A percentile compares a stretch with the other conserved stretches of the same genome.
These are phyloP conservation scores for Tetraselmis chui DNA, from an alignment of 139 green algal species.

Conservation along the genomic window DNA sequence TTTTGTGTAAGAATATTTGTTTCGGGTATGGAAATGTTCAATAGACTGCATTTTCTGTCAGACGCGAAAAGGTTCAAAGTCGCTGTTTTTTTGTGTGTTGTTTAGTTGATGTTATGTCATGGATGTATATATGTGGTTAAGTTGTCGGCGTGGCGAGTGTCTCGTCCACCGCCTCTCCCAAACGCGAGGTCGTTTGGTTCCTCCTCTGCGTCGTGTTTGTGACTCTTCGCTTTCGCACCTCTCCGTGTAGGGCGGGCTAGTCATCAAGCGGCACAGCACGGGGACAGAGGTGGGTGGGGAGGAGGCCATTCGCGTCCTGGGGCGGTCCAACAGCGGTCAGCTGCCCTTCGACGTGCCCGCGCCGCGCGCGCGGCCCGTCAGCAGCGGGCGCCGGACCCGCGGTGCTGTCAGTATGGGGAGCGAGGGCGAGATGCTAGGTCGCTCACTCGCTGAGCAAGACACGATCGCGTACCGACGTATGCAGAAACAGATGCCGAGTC, in stretches of 20 bases:
- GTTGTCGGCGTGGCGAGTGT: no score
- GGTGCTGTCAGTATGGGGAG: not conserved
- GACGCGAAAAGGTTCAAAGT: no score
- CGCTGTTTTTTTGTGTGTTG: no score
- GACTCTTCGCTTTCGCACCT: no score
- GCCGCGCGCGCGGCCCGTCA: not conserved
- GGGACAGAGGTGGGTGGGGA: not conserved
- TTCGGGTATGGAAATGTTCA: no score
- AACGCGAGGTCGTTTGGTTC: no score
- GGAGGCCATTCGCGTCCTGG: not conserved
- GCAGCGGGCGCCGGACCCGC: not conserved
- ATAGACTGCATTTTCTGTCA: no score
- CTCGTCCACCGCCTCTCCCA: no score
- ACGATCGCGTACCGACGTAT: not conserved
- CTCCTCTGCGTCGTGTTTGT: no score
- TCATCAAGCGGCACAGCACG: not conserved
- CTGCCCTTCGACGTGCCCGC: constrained; percentile 11
- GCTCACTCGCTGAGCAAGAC: not conserved
- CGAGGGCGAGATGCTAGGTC: not conserved
- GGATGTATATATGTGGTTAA: no score
- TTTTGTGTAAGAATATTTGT: no score
- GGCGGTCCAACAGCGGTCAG: not conserved
- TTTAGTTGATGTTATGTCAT: no score
- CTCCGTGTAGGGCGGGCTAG: not conserved
- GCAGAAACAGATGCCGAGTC: not conserved